Evolutionary conservation across 176 grass and related monocot species (phyloP), one percentile per base, ranked within the genome.

Genomic region (Oryza officinalis): DNA sequence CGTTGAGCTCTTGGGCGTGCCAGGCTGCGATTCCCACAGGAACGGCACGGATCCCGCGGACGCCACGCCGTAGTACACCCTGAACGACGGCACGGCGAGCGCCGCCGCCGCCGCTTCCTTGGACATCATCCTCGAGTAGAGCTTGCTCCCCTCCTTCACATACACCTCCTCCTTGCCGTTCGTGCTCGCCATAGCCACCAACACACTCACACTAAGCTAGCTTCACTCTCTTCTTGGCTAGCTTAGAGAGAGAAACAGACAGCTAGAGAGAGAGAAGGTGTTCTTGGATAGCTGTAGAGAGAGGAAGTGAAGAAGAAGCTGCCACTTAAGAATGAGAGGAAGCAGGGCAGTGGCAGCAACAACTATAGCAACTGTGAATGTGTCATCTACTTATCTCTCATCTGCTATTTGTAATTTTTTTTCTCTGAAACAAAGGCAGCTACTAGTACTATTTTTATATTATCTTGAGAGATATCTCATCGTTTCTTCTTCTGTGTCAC

Each of bases 21-120:
- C 88, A 8, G 88, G 88, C 84, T 79, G 84, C 68, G 88, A 90
- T 63, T 90, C 88, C 88, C 88, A 90, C 23, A 83, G 68, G 69
- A 90, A 90, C 8, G 88, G 88, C 74, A 90, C 88, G 8, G 84
- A 85, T 5, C 88, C 89, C 0, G 86, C 89, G 1, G 89, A 91
- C 5, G 85, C 71, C 3, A 91, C 65, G 41, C 71, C 20, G 81
- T 91, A 91, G 89, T 91, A 91, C 14, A 91, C 89, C 72, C 89
- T 81, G 86, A 91, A 91, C 33, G 89, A 91, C 71, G 89, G 85
- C 66, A 22, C 85, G 27, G 81, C 54, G 10, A 85, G 66, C 60
- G 76, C 45, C 6, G 87, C 76, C 14, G 88, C 88, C 14, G 67
- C 88, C 14, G 67, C 71, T 22, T 91, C 89, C 68, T 91, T 88